Percentiles rank a stretch among this genome's conserved stretches.
phyloP scores from a whole-genome alignment of 2,329 filamentous ascomycete species.

The Macrophomina phaseolina region DNA sequence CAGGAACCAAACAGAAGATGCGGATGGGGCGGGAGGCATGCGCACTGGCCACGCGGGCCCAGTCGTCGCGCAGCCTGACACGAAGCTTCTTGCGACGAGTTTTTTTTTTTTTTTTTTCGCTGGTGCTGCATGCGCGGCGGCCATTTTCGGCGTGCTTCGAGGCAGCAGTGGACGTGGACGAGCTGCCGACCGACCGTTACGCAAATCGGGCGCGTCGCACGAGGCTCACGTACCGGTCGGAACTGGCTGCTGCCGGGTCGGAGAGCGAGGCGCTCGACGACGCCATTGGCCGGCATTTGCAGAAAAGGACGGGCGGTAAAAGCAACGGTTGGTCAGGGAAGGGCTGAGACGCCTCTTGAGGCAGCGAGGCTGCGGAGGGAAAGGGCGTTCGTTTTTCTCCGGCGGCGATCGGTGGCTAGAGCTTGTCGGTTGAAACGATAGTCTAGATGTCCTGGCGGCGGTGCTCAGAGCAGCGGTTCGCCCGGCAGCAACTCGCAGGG shows the following conservation, averaged over 20 bases:
- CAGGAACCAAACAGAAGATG: constrained; percentile 24
- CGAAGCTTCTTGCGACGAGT: constrained; percentile 9
- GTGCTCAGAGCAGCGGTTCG: constrained; percentile 11
- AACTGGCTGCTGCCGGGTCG: background rate
- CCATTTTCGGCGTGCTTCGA: constrained; percentile 1
- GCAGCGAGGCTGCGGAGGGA: constrained; percentile 10
- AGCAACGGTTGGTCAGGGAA: constrained; percentile 14
- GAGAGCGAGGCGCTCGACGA: background rate
- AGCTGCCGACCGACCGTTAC: background rate
- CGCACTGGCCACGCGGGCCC: constrained; percentile 6
- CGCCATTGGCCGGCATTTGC: constrained; percentile 14
- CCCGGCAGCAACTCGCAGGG: constrained; percentile 9
- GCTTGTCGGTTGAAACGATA: constrained; percentile 25
- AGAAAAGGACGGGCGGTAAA: constrained; percentile 6
- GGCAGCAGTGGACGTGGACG: background rate
- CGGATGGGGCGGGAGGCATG: constrained; percentile 15
- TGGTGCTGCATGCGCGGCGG: constrained; percentile 3
- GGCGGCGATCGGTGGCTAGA: constrained; percentile 18
- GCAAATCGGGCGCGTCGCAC: background rate
- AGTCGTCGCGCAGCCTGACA: constrained; percentile 8
- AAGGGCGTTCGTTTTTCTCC: constrained; percentile 2
- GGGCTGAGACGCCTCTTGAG: constrained; percentile 15
- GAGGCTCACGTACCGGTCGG: background rate
- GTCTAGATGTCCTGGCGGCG: constrained; percentile 8
- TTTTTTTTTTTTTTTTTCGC: background rate